These are phyloP conservation scores for Penicillium brasilianum DNA, from an alignment of 2,329 filamentous ascomycete species.

Conservation along the genomic window DNA sequence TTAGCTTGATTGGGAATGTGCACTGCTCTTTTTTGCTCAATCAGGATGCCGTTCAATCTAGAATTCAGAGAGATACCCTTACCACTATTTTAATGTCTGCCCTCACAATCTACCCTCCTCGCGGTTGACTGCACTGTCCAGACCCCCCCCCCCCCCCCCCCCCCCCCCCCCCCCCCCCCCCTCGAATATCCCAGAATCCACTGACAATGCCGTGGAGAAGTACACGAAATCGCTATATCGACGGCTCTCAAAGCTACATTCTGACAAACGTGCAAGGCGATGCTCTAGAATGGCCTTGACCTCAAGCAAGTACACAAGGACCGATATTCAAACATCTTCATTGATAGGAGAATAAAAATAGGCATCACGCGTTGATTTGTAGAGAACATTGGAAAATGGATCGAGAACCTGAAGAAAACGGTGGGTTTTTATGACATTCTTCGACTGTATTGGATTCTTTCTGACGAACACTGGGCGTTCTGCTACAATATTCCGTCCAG, in stretches of 20 bases:
- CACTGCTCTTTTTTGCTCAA: no score
- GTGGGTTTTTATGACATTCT: constrained; percentile 15
- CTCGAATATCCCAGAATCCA: not conserved
- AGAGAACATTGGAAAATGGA: constrained; percentile 12
- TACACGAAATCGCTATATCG: constrained; percentile 11
- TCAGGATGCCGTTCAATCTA: not conserved
- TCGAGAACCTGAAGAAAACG: constrained; percentile 8
- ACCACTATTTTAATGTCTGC: no score
- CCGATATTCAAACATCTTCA: constrained; percentile 12
- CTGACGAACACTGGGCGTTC: not conserved
- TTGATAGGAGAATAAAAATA: constrained; percentile 13
- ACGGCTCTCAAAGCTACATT: constrained; percentile 7
- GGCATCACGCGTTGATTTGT: constrained; percentile 15
- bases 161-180: no score
- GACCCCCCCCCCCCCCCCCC: no score
- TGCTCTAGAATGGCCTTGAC: constrained; percentile 12
- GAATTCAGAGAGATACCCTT: no score
- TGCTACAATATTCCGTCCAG: not conserved
- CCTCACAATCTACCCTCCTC: no score
- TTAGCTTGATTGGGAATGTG: no score
- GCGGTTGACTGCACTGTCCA: no score
- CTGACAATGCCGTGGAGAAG: constrained; percentile 5
- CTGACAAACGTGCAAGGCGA: constrained; percentile 1
- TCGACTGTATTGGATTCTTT: not conserved
- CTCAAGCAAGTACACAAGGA: constrained; percentile 14